phyloP scores from a whole-genome alignment of 176 grass and related monocot genomes.

The Avena insularis region DNA sequence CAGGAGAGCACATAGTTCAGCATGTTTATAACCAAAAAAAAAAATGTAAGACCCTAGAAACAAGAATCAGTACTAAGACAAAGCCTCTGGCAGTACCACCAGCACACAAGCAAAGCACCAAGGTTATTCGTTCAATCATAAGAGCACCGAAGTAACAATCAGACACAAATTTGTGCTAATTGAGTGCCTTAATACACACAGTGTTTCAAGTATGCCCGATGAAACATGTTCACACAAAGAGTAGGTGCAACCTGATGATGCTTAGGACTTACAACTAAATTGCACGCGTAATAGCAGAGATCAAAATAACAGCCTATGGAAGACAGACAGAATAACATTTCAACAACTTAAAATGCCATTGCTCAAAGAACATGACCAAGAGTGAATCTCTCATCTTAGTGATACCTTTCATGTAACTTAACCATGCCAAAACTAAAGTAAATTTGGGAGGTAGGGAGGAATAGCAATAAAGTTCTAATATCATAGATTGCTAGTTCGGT shows the following conservation, averaged over 20 bases:
- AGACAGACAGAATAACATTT: not conserved
- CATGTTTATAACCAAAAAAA: no score
- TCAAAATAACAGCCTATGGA: not conserved
- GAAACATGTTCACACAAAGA: not conserved
- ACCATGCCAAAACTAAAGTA: not conserved
- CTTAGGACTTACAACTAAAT: not conserved
- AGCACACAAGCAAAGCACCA: no score
- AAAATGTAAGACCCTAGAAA: no score
- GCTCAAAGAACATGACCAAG: not conserved
- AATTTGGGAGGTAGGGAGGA: not conserved
- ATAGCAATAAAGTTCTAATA: not conserved
- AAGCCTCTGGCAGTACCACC: no score
- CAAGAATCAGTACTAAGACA: no score
- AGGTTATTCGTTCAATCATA: no score
- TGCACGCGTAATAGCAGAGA: not conserved
- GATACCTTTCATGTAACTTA: not conserved
- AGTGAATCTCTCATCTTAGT: not conserved
- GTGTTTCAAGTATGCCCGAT: not conserved
- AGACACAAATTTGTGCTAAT: not conserved
- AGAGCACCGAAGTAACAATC: not conserved
- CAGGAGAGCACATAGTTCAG: not conserved
- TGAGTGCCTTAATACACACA: not conserved
- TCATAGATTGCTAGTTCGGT: not conserved
- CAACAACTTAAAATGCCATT: not conserved
- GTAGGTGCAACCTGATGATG: not conserved